Conservation (phyloP, 306 rosid genomes). For the Vigna reflexopilosa region DNA sequence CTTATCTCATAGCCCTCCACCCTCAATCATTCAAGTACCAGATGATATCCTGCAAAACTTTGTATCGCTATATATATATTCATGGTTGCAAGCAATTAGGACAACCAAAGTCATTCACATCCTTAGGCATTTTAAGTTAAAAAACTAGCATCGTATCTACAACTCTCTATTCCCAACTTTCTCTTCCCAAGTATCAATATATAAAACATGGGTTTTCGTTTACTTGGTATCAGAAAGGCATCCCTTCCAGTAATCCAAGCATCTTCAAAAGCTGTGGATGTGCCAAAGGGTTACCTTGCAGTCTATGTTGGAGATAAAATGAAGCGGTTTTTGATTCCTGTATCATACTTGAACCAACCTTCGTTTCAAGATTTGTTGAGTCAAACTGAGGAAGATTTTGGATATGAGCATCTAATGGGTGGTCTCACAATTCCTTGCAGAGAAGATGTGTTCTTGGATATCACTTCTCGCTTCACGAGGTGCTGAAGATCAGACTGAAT, state of each 20-base stretch:
- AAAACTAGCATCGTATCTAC: too few species aligned
- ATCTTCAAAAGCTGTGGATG: neutral
- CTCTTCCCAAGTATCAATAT: neutral
- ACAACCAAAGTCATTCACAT: neutral
- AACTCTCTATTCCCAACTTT: too few species aligned
- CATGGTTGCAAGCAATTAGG: neutral
- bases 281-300: neutral
- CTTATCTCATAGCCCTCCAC: neutral
- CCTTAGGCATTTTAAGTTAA: neutral
- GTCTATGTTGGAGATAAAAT: slow-evolving; percentile 12
- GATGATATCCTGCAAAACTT: neutral
- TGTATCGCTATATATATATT: neutral
- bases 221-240: neutral
- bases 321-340: neutral
- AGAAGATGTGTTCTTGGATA: neutral
- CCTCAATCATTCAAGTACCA: neutral
- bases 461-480: neutral
- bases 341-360: slow-evolving; percentile 3
- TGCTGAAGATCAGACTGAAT: too few species aligned
- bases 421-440: neutral
- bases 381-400: neutral
- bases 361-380: neutral
- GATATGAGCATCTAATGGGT: neutral
- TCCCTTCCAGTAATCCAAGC: neutral
- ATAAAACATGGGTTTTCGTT: neutral